Evolutionary conservation across 1,284 basidiomycete genomes (phyloP).

Genomic region (Ceratobasidium sp.): DNA sequence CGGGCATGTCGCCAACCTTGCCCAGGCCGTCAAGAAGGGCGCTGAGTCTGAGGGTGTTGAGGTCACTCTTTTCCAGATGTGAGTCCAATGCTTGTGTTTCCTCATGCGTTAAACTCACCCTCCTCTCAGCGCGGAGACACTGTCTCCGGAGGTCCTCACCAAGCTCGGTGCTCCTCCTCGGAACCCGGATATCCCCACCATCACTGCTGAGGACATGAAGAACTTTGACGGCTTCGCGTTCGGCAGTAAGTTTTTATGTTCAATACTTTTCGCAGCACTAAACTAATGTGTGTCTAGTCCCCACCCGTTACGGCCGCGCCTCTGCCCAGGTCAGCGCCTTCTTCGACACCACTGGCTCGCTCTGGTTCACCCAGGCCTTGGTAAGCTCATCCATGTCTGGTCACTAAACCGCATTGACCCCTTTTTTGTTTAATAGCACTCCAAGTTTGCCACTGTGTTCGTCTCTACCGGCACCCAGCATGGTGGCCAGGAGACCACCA

Average conservation of each 20-base stretch:
- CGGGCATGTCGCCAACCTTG: constrained; percentile 48
- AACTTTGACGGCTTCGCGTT: constrained; percentile 53
- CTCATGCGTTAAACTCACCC: constrained; percentile 3
- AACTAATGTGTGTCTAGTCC: constrained; percentile 56
- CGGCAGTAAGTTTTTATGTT: constrained; percentile 20
- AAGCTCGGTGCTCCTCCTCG: constrained; percentile 65
- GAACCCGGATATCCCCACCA: constrained; percentile 60
- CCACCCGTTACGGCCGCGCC: constrained; percentile 56
- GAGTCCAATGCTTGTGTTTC: too few species aligned
- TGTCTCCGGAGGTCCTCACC: constrained; percentile 62
- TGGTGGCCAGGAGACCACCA: constrained; percentile 50
- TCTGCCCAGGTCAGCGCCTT: constrained; percentile 60
- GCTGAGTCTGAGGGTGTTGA: constrained; percentile 47
- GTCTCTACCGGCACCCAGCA: constrained; percentile 54
- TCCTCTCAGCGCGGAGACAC: constrained; percentile 60
- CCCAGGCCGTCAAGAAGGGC: constrained; percentile 47
- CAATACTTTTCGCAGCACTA: not conserved
- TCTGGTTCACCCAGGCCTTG: constrained; percentile 63
- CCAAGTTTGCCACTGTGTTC: constrained; percentile 63
- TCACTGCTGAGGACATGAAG: constrained; percentile 63
- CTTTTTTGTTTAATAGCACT: constrained; percentile 51
- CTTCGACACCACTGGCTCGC: constrained; percentile 65
- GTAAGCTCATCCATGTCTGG: constrained; percentile 42
- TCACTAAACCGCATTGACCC: not conserved
- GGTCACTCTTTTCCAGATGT: constrained; percentile 52